Conservation (phyloP, 805 yeast genomes). For the Saturnispora diversa region DNA sequence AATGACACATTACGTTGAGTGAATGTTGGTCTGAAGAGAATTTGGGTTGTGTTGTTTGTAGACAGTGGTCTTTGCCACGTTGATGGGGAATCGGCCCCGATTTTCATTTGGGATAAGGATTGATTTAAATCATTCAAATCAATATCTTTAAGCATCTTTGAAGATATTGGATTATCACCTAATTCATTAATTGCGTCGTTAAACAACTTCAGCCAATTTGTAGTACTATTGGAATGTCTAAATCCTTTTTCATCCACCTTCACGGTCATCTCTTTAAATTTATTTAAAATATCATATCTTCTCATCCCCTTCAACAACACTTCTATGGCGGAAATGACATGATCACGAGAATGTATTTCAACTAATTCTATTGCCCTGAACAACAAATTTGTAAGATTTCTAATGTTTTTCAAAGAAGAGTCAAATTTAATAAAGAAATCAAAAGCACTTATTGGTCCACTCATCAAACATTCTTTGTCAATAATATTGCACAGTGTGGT, state of each 20-base stretch:
- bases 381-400: not conserved
- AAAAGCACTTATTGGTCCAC: conserved; percentile 3
- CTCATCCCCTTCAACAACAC: conserved; percentile 2
- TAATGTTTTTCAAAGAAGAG: not conserved
- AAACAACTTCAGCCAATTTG: no score
- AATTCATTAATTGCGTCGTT: no score
- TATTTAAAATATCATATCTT: not conserved
- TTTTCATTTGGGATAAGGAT: no score
- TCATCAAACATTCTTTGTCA: not conserved
- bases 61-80: no score
- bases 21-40: no score
- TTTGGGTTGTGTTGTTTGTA: no score
- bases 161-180: no score
- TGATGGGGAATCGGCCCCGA: no score
- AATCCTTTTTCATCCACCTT: no score
- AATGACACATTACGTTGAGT: not conserved
- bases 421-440: conserved; percentile 7
- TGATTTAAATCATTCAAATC: no score
- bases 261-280: conserved; percentile 1
- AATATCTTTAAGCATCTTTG: no score
- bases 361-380: not conserved
- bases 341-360: not conserved
- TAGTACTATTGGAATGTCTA: no score
- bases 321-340: not conserved
- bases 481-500: conserved; percentile 3